Percentiles rank a stretch among this genome's conserved stretches.
These are phyloP conservation scores for Podila horticola DNA, from an alignment of 192 early-diverging fungal genomes.

Conservation along the genomic window DNA sequence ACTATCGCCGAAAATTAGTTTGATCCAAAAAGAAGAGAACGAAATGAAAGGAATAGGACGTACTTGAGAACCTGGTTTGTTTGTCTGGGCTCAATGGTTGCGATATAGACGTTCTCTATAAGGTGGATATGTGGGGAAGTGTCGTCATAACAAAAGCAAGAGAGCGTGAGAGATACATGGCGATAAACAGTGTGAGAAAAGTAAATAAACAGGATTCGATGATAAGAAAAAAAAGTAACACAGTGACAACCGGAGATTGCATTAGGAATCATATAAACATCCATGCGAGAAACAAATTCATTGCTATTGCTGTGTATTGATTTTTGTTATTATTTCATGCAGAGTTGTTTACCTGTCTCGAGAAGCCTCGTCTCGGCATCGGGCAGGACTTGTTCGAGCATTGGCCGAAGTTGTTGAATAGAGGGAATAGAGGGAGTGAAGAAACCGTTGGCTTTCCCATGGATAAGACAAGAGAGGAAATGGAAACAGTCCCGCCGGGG, in stretches of 20 bases:
- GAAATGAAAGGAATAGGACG: neutral
- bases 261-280: too few species aligned
- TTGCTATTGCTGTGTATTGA: neutral
- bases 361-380: conserved; percentile 54
- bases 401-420: neutral
- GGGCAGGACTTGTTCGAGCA: conserved; percentile 55
- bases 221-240: too few species aligned
- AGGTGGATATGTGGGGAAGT: neutral
- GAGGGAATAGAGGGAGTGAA: neutral
- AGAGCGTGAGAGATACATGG: too few species aligned
- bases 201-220: too few species aligned
- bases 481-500: too few species aligned
- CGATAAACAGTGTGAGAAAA: too few species aligned
- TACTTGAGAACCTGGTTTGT: conserved; percentile 47
- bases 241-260: neutral
- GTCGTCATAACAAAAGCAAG: too few species aligned
- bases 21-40: too few species aligned
- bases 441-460: neutral
- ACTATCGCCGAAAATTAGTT: too few species aligned
- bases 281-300: too few species aligned
- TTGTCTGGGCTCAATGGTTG: conserved; percentile 33
- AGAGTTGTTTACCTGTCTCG: conserved; percentile 32
- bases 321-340: too few species aligned
- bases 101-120: conserved; percentile 36
- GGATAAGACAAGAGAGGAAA: neutral